phyloP scores from a whole-genome alignment of 1,284 basidiomycete species.

The Thelephora terrestris region DNA sequence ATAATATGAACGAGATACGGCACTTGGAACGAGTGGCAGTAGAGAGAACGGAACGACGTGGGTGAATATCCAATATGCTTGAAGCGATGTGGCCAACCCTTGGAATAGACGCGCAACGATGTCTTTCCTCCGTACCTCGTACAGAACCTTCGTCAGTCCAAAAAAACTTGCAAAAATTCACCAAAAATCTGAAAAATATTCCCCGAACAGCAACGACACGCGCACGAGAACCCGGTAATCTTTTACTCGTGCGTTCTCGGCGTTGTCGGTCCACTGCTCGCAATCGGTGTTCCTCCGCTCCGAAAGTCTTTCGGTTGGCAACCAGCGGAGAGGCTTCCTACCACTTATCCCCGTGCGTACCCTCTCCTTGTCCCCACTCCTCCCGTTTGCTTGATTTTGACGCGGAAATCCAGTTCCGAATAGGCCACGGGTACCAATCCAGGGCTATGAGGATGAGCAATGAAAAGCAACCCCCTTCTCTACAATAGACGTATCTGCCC shows the following conservation, averaged over 20 bases:
- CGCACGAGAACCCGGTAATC: conserved; percentile 88
- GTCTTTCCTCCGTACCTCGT: conserved; percentile 2
- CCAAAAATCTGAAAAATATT: not conserved
- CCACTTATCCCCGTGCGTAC: conserved; percentile 77
- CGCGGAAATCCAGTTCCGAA: conserved; percentile 32
- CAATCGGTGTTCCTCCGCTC: conserved; percentile 71
- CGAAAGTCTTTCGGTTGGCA: conserved; percentile 68
- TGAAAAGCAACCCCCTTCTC: not conserved
- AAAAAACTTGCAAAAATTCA: not conserved
- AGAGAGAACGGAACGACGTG: not conserved
- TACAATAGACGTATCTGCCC: too few relatives aligned
- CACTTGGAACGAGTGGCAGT: not conserved
- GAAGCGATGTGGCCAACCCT: not conserved
- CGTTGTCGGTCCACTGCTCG: conserved; percentile 65
- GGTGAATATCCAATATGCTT: not conserved
- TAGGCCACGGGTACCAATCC: conserved; percentile 35
- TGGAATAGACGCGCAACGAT: not conserved
- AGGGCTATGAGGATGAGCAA: conserved; percentile 40
- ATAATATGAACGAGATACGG: not conserved
- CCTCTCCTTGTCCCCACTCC: not conserved
- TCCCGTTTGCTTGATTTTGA: not conserved
- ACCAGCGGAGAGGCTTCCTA: conserved; percentile 68
- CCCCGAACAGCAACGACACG: conserved; percentile 53
- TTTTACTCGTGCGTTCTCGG: conserved; percentile 84
- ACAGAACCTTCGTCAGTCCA: conserved; percentile 4